Base-by-base conservation (phyloP, 1,284 basidiomycete genomes). In the Rhodotorula sp. region DNA sequence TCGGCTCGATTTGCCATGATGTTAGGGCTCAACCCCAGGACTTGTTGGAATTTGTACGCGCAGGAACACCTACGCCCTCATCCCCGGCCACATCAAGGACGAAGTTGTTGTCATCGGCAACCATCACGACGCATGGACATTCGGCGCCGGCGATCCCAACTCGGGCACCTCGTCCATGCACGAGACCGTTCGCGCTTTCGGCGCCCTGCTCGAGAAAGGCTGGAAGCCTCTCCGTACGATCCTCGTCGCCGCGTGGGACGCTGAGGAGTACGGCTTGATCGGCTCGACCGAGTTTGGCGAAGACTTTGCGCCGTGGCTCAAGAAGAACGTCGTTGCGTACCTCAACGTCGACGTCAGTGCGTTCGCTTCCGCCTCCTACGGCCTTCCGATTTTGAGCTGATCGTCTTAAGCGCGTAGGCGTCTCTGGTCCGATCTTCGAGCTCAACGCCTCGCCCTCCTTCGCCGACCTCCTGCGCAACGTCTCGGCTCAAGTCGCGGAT, bases 201-300 rank as follows among this genome's bases (percentile, higher is more conserved):
- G 92, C 44, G 81, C 82, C 15, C 83, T 97, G 2, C 78, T 90
- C 30, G 82, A 82, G 73, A 83, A 82, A 22, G 94, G 92, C 34
- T 98, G 94, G 94, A 90, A 87, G 76, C 94, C 94, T 7, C 81
- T 94, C 51, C 84, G 94, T 66, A 94, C 91, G 24, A 87, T 95
- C 76, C 81, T 95, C n/a, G 84, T 97, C 62, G 92, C 90, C 7
- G 90, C 88, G 72, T 96, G 92, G 93, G 92, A 95, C 80, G 94
- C 87, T 0, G 94, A 97, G 82, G 94, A 94, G 84, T 92, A 92
- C 70, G 92, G 92, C 36, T 84, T 95, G 48, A 83, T 96, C 55
- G 93, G 93, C 19, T 89, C 88, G 75, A 81, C 81, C 48, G 81
- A 82, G 71, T 80, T 81, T 34, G 81, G 78, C 51, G 81, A 82